A percentile compares a stretch with the other conserved stretches of the same genome.
Evolutionary conservation across 208 protist species (phyloP).

Genomic region (Lotmaria passim): DNA sequence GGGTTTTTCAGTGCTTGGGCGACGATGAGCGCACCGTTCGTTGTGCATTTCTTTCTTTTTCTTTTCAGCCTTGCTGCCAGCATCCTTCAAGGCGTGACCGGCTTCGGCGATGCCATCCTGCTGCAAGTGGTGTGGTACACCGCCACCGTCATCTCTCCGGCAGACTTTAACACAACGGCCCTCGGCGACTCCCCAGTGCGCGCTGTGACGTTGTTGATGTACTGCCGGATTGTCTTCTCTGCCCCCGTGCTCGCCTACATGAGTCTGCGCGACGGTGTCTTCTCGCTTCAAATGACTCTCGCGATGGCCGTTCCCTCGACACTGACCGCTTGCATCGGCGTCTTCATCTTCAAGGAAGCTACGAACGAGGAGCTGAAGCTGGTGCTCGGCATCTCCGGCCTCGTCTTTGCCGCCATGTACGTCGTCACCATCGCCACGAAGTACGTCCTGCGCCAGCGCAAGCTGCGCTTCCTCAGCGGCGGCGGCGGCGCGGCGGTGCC

Average conservation of each 20-base stretch:
- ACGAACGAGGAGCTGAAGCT: slow-evolving; percentile 32
- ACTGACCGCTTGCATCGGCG: slow-evolving; percentile 30
- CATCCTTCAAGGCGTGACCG: slow-evolving; percentile 41
- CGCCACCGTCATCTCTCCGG: slow-evolving; percentile 27
- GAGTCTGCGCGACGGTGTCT: slow-evolving; percentile 34
- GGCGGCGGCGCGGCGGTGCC: slow-evolving; percentile 1
- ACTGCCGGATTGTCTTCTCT: slow-evolving; percentile 42
- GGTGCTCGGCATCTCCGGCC: slow-evolving; percentile 46
- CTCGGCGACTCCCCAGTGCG: slow-evolving; percentile 41
- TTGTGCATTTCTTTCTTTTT: slow-evolving; percentile 31
- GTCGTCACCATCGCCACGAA: slow-evolving; percentile 28
- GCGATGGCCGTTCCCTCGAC: slow-evolving; percentile 51
- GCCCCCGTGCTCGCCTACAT: slow-evolving; percentile 38
- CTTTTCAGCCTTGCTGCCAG: slow-evolving; percentile 42
- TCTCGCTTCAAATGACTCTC: slow-evolving; percentile 42
- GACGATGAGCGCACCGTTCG: slow-evolving; percentile 16
- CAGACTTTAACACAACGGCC: slow-evolving; percentile 36
- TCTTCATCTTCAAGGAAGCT: slow-evolving; percentile 30
- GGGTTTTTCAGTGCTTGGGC: no score
- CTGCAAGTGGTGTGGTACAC: slow-evolving; percentile 50
- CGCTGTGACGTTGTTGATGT: slow-evolving; percentile 45
- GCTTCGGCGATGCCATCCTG: slow-evolving; percentile 51
- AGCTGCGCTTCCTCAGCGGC: slow-evolving; percentile 3
- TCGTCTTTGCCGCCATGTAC: slow-evolving; percentile 45
- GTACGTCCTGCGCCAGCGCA: slow-evolving; percentile 16